Evolutionary conservation across 1,284 basidiomycete species (phyloP), one percentile per base, ranked within the genome.

Genomic region (Hortiboletus rubellus): DNA sequence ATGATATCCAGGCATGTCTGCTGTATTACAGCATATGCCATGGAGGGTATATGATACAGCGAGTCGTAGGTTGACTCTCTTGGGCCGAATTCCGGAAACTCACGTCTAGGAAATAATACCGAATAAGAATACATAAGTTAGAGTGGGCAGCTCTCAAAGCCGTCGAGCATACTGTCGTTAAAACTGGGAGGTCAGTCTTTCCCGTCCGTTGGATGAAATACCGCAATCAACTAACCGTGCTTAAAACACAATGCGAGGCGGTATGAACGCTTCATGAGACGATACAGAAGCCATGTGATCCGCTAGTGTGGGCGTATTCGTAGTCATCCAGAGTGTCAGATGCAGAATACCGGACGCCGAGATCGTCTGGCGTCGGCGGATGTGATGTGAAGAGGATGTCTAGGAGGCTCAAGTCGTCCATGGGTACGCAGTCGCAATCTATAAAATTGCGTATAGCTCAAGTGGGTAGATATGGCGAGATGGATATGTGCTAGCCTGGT

Each of bases 1-100:
- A 70, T 70, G 47, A 73, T 74, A 31, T 74, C 72, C 73, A 75
- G 75, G 33, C 69, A 55, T 5, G 67, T 58, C 15, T 61, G 22
- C 12, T 59, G 54, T 14, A 66, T 48, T 6, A 65, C 38, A 43
- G 49, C 42, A 4, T 34, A 27, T 33, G 52, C 38, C 31, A 59
- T 61, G 27, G 62, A 50, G 42, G 60, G 49, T 46, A 37, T 54
- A 22, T 18, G 31, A 36, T 36, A 41, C 11, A 8, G 42, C 46
- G 7, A 11, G 27, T 50, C 27, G 46, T 18, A 33, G 37, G 30
- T 47, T 9, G 41, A 38, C 37, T 43, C 33, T 43, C 27, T 36
- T 22, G 40, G 38, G 40, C 51, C 40, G 12, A 34, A 46, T 52
- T 22, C 33, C 22, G 18, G 41, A 36, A 44, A 17, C 52, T 27